A percentile compares a stretch with the other conserved stretches of the same genome.
Conservation (phyloP, 2,329 filamentous ascomycete genomes). For the Colletotrichum tabaci region DNA sequence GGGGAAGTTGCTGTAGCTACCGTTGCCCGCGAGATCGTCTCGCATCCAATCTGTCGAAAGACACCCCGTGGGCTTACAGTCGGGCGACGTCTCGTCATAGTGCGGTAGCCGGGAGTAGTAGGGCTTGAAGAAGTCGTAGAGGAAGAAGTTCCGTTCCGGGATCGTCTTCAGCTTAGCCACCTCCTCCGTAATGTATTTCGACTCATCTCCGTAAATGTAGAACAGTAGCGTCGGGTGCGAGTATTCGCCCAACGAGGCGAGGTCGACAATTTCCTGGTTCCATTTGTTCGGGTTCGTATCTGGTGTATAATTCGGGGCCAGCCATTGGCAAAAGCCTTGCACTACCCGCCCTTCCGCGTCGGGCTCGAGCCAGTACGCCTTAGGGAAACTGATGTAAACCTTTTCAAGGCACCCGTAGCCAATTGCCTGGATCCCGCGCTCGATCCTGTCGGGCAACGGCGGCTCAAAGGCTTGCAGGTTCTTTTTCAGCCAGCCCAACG, state of each 20-base stretch:
- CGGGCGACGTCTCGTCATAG: conserved; percentile 67
- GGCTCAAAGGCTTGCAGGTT: conserved; percentile 73
- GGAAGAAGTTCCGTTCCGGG: conserved; percentile 65
- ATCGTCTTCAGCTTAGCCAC: conserved; percentile 59
- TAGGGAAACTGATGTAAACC: conserved; percentile 79
- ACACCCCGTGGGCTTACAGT: conserved; percentile 74
- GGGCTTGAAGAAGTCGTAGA: conserved; percentile 80
- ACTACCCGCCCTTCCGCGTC: conserved; percentile 60
- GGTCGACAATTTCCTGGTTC: conserved; percentile 84
- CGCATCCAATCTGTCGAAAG: conserved; percentile 84
- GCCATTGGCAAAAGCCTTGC: conserved; percentile 82
- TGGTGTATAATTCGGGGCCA: conserved; percentile 77
- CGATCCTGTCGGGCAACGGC: conserved; percentile 69
- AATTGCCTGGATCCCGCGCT: conserved; percentile 73
- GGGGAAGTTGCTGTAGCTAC: conserved; percentile 90
- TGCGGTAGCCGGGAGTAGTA: conserved; percentile 84
- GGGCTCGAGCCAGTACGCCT: conserved; percentile 77
- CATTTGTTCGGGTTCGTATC: conserved; percentile 75
- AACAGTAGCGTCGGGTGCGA: conserved; percentile 89
- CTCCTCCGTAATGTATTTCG: conserved; percentile 65
- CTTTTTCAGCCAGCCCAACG: conserved; percentile 78
- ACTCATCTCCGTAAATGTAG: conserved; percentile 80
- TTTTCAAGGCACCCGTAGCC: conserved; percentile 82
- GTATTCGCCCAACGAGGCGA: conserved; percentile 75
- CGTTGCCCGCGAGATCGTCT: conserved; percentile 85